A percentile compares a stretch with the other conserved stretches of the same genome.
Conservation (phyloP, 2,329 filamentous ascomycete genomes). For the Aspergillus quadrilineatus region DNA sequence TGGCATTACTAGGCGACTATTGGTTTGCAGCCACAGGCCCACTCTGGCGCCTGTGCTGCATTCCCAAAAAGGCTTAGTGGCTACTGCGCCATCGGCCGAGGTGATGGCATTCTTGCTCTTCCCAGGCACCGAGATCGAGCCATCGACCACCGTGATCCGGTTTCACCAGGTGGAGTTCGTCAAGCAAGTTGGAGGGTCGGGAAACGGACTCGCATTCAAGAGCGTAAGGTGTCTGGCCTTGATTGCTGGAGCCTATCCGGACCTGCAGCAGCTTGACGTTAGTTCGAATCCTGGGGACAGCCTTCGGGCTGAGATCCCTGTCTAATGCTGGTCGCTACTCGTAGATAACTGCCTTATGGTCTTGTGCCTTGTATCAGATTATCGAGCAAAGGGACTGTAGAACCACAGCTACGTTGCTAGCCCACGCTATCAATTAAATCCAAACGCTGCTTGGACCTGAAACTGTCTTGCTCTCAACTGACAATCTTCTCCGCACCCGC, state of each 20-base stretch:
- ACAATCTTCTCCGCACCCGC: not conserved
- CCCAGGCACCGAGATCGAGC: not conserved
- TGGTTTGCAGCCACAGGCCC: constrained; percentile 17
- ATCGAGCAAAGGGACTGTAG: not conserved
- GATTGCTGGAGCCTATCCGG: constrained; percentile 18
- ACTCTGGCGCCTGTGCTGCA: constrained; percentile 27
- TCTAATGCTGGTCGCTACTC: not conserved
- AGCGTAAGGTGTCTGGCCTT: constrained; percentile 9
- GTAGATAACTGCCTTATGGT: not conserved
- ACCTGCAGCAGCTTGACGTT: constrained; percentile 25
- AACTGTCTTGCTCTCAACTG: not conserved
- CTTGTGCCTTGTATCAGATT: constrained; percentile 6
- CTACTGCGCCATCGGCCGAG: constrained; percentile 24
- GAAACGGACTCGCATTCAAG: not conserved
- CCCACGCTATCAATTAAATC: not conserved
- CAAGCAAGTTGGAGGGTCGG: not conserved
- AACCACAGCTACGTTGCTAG: not conserved
- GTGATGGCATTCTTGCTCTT: not conserved
- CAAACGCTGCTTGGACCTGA: not conserved
- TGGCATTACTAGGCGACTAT: constrained; percentile 32
- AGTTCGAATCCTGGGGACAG: constrained; percentile 13
- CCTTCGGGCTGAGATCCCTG: constrained; percentile 11
- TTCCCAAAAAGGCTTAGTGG: constrained; percentile 27
- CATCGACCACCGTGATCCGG: not conserved
- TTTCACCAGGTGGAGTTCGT: constrained; percentile 8